phyloP scores from a whole-genome alignment of 441 rosid genomes.

The Gossypium davidsonii region DNA sequence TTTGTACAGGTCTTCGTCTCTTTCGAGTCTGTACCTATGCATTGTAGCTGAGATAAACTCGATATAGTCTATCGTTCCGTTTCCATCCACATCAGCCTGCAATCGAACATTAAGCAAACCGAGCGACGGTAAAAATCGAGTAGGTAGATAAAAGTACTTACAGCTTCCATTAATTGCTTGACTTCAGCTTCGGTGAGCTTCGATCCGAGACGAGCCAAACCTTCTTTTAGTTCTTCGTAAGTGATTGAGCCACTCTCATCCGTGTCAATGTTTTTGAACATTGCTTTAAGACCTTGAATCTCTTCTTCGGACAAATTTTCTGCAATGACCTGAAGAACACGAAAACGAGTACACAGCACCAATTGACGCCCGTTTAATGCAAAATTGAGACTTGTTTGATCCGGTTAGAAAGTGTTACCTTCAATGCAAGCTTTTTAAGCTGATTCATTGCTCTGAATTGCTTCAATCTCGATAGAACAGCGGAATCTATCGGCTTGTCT shows the following conservation, averaged over 20 bases:
- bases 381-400: neutral
- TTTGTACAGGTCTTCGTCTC: conserved; percentile 48
- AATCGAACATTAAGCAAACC: neutral
- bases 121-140: too few species aligned
- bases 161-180: conserved; percentile 94
- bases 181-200: conserved; percentile 82
- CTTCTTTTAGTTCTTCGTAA: conserved; percentile 79
- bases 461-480: conserved; percentile 91
- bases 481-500: conserved; percentile 76
- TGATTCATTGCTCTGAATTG: conserved; percentile 93
- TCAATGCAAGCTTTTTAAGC: conserved; percentile 76
- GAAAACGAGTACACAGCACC: conserved; percentile 5
- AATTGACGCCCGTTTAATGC: neutral
- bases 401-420: conserved; percentile 35
- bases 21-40: conserved; percentile 72
- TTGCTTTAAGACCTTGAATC: conserved; percentile 77
- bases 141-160: conserved; percentile 30
- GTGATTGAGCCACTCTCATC: conserved; percentile 91
- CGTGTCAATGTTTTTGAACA: conserved; percentile 87
- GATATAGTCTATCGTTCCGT: conserved; percentile 85
- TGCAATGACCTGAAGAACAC: conserved; percentile 66
- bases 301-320: conserved; percentile 86
- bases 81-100: conserved; percentile 97
- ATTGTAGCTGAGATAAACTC: conserved; percentile 94
- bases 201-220: conserved; percentile 81